A percentile compares a stretch with the other conserved stretches of the same genome.
Evolutionary conservation across 2,329 filamentous ascomycete genomes (phyloP).

Genomic region (Plenodomus tracheiphilus): DNA sequence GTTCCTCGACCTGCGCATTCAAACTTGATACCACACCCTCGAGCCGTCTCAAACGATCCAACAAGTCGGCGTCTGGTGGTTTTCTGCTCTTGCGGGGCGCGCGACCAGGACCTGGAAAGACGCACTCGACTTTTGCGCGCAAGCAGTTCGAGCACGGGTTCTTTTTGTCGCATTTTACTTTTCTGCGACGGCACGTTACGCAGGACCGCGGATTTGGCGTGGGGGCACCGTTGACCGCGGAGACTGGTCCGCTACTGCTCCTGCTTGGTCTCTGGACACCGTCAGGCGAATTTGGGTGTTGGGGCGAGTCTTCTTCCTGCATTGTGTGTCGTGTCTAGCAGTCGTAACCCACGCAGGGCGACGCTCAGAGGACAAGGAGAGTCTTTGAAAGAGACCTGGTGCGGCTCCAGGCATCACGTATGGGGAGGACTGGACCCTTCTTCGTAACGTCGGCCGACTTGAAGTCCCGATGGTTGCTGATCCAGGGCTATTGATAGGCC

Average conservation of each 20-base stretch:
- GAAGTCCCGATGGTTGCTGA: no score
- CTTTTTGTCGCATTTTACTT: slow-evolving; percentile 78
- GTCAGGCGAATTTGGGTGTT: slow-evolving; percentile 18
- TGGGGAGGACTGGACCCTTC: no score
- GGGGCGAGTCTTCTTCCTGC: slow-evolving; percentile 25
- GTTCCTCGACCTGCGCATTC: slow-evolving; percentile 48
- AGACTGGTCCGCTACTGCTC: slow-evolving; percentile 18
- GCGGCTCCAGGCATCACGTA: no score
- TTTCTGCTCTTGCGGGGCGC: slow-evolving; percentile 71
- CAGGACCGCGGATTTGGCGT: slow-evolving; percentile 39
- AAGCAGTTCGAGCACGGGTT: slow-evolving; percentile 77
- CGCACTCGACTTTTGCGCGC: slow-evolving; percentile 69
- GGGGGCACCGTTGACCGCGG: slow-evolving; percentile 7
- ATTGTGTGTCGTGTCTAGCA: slow-evolving; percentile 17
- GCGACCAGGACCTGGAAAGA: slow-evolving; percentile 74
- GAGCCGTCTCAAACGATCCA: slow-evolving; percentile 71
- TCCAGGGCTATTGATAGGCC: no score
- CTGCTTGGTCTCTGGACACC: slow-evolving; percentile 22
- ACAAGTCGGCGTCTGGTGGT: slow-evolving; percentile 69
- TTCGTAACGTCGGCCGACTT: no score
- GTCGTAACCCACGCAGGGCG: no score
- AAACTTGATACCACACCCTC: slow-evolving; percentile 73
- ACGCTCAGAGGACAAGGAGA: no score
- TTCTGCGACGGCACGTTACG: slow-evolving; percentile 51
- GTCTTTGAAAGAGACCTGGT: no score